phyloP scores from a whole-genome alignment of 78 protist species.

The Monocercomonoides exilis region DNA sequence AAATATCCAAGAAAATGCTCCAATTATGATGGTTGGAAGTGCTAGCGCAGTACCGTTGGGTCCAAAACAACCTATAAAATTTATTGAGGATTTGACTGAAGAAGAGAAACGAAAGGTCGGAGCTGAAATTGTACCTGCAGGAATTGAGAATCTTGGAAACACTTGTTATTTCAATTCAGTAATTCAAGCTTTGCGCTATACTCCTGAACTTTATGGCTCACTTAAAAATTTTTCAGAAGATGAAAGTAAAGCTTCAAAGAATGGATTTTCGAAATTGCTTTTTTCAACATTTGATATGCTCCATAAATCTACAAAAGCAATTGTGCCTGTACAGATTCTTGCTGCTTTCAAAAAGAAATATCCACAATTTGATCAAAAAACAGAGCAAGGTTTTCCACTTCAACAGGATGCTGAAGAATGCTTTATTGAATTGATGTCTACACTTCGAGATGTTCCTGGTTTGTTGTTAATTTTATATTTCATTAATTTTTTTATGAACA shows the following conservation, averaged over 20 bases:
- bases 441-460: not conserved
- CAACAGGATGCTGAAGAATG: slow-evolving; percentile 41
- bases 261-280: not conserved
- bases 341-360: not conserved
- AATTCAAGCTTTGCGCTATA: slow-evolving; percentile 11
- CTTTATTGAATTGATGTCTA: not conserved
- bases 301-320: not conserved
- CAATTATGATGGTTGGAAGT: not conserved
- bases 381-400: slow-evolving; percentile 23
- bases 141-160: slow-evolving; percentile 41
- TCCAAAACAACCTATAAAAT: not conserved
- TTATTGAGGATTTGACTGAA: slow-evolving; percentile 24
- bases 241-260: not conserved
- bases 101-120: not conserved
- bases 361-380: slow-evolving; percentile 27
- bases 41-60: not conserved
- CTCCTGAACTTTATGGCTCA: slow-evolving; percentile 19
- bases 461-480: not conserved
- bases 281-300: not conserved
- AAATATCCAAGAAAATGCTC: not conserved
- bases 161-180: slow-evolving; percentile 35
- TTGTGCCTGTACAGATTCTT: not conserved
- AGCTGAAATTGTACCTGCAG: slow-evolving; percentile 17
- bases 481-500: not conserved
- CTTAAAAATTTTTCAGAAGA: slow-evolving; percentile 8